A percentile compares a stretch with the other conserved stretches of the same genome.
phyloP scores from a whole-genome alignment of 1,139 yeast species.

The Yamadazyma friedrichii region DNA sequence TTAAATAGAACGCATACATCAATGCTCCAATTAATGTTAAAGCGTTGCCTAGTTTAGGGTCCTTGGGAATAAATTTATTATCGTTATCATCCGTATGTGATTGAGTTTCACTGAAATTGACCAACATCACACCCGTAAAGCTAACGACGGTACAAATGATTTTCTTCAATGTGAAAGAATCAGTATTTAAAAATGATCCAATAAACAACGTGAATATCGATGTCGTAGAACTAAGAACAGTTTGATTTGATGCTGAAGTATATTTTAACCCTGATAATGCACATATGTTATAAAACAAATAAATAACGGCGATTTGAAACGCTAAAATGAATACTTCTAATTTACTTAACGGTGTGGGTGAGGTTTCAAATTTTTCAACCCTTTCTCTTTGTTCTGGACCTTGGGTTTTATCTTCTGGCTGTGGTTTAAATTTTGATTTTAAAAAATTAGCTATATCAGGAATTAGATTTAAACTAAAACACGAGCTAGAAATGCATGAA shows the following conservation, averaged over 20 bases:
- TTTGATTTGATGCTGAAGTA: slow-evolving; percentile 55
- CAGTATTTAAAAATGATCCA: slow-evolving; percentile 41
- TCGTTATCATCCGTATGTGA: slow-evolving; percentile 11
- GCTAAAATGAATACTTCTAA: slow-evolving; percentile 37
- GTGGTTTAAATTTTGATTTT: not conserved
- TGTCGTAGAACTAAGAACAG: slow-evolving; percentile 51
- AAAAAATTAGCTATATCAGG: slow-evolving; percentile 27
- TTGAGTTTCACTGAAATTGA: slow-evolving; percentile 38
- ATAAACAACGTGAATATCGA: slow-evolving; percentile 50
- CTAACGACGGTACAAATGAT: slow-evolving; percentile 44
- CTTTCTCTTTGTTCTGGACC: not conserved
- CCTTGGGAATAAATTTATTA: slow-evolving; percentile 32
- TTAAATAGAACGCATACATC: slow-evolving; percentile 45
- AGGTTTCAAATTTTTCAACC: not conserved
- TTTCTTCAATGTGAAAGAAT: slow-evolving; percentile 42
- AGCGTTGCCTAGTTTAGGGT: slow-evolving; percentile 45
- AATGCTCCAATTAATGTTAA: slow-evolving; percentile 49
- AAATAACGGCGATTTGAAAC: slow-evolving; percentile 39
- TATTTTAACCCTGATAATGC: slow-evolving; percentile 43
- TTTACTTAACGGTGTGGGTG: slow-evolving; percentile 20
- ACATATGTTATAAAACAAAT: slow-evolving; percentile 39
- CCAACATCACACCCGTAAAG: slow-evolving; percentile 46
- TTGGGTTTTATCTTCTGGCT: not conserved
- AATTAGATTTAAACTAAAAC: slow-evolving; percentile 42
- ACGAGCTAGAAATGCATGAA: slow-evolving; percentile 46